Conservation (phyloP, 169 alveolate species). For the Ichthyophthirius multifiliis region DNA sequence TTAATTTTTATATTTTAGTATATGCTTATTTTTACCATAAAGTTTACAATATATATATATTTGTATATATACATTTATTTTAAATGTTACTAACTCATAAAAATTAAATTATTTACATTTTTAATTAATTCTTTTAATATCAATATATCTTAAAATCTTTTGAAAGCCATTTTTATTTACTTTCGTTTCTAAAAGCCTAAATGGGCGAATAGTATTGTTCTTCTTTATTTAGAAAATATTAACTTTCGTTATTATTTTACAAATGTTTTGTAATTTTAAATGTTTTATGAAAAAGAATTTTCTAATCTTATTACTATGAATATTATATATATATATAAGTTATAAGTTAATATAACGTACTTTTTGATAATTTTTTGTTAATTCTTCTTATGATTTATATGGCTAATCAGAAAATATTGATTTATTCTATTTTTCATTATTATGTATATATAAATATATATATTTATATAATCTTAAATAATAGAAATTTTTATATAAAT, state of each 20-base stretch:
- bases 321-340: neutral
- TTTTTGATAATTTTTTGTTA: neutral
- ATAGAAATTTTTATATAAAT: too few species aligned
- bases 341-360: neutral
- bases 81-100: neutral
- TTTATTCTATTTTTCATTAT: neutral
- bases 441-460: neutral
- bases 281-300: neutral
- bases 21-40: too few species aligned
- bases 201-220: neutral
- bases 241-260: neutral
- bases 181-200: neutral
- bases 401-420: neutral
- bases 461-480: neutral
- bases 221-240: neutral
- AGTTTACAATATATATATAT: too few species aligned
- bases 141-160: neutral
- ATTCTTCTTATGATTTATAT: neutral
- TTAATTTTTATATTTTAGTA: too few species aligned
- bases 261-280: neutral
- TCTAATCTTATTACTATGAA: neutral
- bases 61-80: too few species aligned
- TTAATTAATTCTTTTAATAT: too few species aligned
- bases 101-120: neutral
- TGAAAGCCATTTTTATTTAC: neutral